A percentile compares a stretch with the other conserved stretches of the same genome.
Conservation (phyloP, 345 rosid species). For the Psidium friedrichsthalianum region DNA sequence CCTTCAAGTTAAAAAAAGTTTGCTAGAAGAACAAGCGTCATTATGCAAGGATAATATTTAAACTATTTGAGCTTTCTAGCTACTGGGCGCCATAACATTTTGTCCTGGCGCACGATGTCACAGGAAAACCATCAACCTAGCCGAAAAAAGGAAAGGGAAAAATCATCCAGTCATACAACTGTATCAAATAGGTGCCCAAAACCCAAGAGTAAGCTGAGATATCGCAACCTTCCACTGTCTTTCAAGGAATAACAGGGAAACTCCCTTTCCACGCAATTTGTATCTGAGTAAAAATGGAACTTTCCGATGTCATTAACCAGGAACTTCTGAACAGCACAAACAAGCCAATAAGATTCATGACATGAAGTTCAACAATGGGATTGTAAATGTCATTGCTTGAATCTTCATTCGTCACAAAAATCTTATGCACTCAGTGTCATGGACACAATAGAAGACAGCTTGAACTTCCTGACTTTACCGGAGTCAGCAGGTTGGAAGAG, state of each 20-base stretch:
- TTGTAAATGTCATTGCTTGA: not conserved
- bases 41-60: not conserved
- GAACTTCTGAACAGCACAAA: not conserved
- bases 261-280: not conserved
- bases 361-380: not conserved
- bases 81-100: not conserved
- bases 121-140: not conserved
- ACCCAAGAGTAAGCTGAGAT: not conserved
- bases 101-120: not conserved
- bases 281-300: not conserved
- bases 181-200: not conserved
- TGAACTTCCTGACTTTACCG: slow-evolving; percentile 50
- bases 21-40: not conserved
- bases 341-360: not conserved
- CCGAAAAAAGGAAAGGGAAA: not conserved
- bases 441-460: slow-evolving; percentile 61
- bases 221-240: not conserved
- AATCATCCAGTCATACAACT: not conserved
- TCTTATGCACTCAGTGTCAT: slow-evolving; percentile 62
- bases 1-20: not conserved
- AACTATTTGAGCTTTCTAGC: not conserved
- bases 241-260: not conserved
- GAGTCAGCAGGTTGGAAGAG: slow-evolving; percentile 55
- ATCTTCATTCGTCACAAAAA: not conserved
- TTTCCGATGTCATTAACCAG: not conserved